A percentile compares a stretch with the other conserved stretches of the same genome.
Evolutionary conservation across 1,139 yeast species (phyloP).

Genomic region (Kazachstania sp.): DNA sequence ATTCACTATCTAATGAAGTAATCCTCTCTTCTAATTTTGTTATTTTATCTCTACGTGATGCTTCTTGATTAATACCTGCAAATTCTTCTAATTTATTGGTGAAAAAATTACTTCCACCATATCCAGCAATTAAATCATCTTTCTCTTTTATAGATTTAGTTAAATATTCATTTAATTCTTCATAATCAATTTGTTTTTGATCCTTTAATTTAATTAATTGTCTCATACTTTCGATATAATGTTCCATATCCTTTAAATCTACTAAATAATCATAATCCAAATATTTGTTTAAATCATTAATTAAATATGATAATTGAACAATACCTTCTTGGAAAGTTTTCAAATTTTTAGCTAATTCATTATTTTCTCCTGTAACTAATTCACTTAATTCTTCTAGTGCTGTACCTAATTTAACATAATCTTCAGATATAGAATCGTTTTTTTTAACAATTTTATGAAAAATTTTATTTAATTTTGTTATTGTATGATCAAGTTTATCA

Average conservation of each 20-base stretch:
- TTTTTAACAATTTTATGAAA: constrained; percentile 65
- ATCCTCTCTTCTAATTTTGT: constrained; percentile 50
- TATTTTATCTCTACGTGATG: constrained; percentile 44
- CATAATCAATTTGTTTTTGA: constrained; percentile 84
- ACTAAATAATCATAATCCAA: constrained; percentile 78
- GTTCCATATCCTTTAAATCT: constrained; percentile 78
- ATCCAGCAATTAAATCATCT: constrained; percentile 50
- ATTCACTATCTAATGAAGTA: constrained; percentile 45
- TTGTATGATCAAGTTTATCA: constrained; percentile 75
- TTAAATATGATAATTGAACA: constrained; percentile 39
- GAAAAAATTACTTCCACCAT: constrained; percentile 44
- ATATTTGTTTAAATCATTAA: constrained; percentile 46
- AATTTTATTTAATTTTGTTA: constrained; percentile 68
- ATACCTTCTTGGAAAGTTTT: constrained; percentile 47
- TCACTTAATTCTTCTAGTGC: constrained; percentile 64
- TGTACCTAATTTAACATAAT: constrained; percentile 60
- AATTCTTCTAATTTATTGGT: constrained; percentile 50
- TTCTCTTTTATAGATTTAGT: constrained; percentile 62
- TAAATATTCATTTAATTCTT: constrained; percentile 73
- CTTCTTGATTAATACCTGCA: constrained; percentile 52
- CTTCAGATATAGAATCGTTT: constrained; percentile 63
- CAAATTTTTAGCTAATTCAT: constrained; percentile 42
- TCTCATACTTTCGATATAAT: constrained; percentile 70
- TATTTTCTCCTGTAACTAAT: constrained; percentile 36
- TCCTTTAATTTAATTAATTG: constrained; percentile 75